phyloP scores from a whole-genome alignment of 2,329 filamentous ascomycete species.

The Zymoseptoria passerinii region DNA sequence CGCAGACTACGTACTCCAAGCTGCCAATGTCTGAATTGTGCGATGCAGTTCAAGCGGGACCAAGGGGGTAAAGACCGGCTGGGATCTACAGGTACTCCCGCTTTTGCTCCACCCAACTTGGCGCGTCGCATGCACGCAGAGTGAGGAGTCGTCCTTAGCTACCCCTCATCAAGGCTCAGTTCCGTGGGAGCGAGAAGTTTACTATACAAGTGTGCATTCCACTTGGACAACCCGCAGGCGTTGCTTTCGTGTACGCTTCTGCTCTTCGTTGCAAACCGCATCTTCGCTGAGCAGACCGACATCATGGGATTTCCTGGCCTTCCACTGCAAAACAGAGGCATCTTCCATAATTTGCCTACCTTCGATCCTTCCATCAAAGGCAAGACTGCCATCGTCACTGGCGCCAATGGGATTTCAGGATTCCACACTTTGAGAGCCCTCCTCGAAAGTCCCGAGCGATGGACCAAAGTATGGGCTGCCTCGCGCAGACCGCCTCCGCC shows the following conservation, averaged over 20 bases:
- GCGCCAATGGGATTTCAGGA: slow-evolving; percentile 48
- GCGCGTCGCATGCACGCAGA: background rate
- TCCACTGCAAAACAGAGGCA: slow-evolving; percentile 31
- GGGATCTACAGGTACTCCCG: background rate
- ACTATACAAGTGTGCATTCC: background rate
- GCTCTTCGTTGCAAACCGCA: background rate
- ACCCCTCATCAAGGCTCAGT: slow-evolving; percentile 1
- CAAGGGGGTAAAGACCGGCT: background rate
- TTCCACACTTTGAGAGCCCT: slow-evolving; percentile 45
- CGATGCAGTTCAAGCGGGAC: too few species aligned
- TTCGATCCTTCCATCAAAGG: slow-evolving; percentile 36
- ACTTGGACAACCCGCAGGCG: background rate
- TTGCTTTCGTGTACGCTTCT: background rate
- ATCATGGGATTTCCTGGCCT: slow-evolving; percentile 21
- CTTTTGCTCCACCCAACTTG: background rate
- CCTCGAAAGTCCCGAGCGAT: slow-evolving; percentile 39
- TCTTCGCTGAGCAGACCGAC: background rate
- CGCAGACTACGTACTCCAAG: too few species aligned
- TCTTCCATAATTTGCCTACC: slow-evolving; percentile 44
- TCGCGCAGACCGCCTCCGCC: slow-evolving; percentile 40
- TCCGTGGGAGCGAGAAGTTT: background rate
- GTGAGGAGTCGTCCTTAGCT: slow-evolving; percentile 3
- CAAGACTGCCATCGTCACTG: slow-evolving; percentile 46
- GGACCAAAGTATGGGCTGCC: slow-evolving; percentile 46
- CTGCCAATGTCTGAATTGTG: too few species aligned